These are phyloP conservation scores for Saccharomycopsis sp. DNA, from an alignment of 805 yeast genomes.

Conservation along the genomic window DNA sequence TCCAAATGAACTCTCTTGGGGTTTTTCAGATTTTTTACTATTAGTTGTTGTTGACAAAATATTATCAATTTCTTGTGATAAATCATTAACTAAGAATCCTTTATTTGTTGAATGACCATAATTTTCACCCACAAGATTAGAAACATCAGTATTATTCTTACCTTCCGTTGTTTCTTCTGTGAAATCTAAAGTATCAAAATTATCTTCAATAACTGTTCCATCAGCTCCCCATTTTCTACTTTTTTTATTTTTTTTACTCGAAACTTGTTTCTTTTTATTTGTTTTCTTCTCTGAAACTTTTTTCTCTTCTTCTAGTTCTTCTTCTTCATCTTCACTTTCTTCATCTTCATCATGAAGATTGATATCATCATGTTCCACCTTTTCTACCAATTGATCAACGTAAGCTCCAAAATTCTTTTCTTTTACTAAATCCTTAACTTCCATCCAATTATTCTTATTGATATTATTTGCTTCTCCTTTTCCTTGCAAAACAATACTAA, in stretches of 20 bases:
- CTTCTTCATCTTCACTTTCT: slow-evolving; percentile 8
- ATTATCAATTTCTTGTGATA: slow-evolving; percentile 14
- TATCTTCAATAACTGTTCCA: slow-evolving; percentile 12
- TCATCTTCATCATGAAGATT: slow-evolving; percentile 17
- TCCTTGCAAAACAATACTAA: slow-evolving; percentile 35
- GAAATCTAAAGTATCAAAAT: slow-evolving; percentile 13
- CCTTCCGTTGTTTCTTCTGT: slow-evolving; percentile 6
- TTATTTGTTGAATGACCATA: slow-evolving; percentile 15
- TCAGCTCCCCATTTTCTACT: slow-evolving; percentile 16
- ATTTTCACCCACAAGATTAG: slow-evolving; percentile 18
- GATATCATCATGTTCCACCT: slow-evolving; percentile 18
- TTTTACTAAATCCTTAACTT: slow-evolving; percentile 14
- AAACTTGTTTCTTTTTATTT: background rate
- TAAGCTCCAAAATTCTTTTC: slow-evolving; percentile 17
- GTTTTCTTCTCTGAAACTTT: background rate
- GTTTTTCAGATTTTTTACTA: slow-evolving; percentile 3
- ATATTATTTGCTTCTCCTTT: slow-evolving; percentile 35
- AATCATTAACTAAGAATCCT: slow-evolving; percentile 15
- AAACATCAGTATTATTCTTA: slow-evolving; percentile 20
- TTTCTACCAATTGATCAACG: slow-evolving; percentile 20
- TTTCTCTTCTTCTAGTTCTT: background rate
- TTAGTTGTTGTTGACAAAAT: slow-evolving; percentile 7
- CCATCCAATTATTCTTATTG: slow-evolving; percentile 31
- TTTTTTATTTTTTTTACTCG: slow-evolving; percentile 2
- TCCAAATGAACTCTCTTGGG: slow-evolving; percentile 38